These are phyloP conservation scores for Backusella morwellensis DNA, from an alignment of 192 early-diverging fungal genomes.

Conservation along the genomic window DNA sequence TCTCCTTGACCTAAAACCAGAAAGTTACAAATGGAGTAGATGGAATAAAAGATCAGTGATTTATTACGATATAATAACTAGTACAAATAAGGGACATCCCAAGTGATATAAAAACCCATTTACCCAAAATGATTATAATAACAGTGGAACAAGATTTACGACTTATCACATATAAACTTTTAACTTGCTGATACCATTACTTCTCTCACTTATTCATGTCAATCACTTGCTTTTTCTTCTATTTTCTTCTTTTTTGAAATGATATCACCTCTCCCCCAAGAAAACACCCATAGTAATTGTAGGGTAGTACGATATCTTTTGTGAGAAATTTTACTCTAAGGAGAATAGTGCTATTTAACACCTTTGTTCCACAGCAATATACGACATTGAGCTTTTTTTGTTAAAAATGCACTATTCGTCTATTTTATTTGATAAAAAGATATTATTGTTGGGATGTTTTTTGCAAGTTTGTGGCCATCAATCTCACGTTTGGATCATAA, in stretches of 20 bases:
- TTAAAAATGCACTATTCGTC: neutral
- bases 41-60: neutral
- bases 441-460: constrained; percentile 3
- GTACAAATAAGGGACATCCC: neutral
- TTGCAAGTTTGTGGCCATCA: constrained; percentile 41
- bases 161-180: neutral
- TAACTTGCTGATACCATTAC: neutral
- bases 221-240: neutral
- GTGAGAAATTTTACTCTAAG: neutral
- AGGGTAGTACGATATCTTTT: neutral
- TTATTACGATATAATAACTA: neutral
- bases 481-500: constrained; percentile 55
- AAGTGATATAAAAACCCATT: neutral
- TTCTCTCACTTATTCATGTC: neutral
- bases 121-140: neutral
- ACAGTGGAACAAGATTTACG: neutral
- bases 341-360: neutral
- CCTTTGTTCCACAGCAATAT: neutral
- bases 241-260: neutral
- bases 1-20: neutral
- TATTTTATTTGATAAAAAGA: neutral
- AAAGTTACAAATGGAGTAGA: neutral
- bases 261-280: neutral
- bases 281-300: neutral
- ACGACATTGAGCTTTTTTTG: neutral